Base-by-base conservation (phyloP, 768 basidiomycete genomes). In the Boletus vermiculosoides region DNA sequence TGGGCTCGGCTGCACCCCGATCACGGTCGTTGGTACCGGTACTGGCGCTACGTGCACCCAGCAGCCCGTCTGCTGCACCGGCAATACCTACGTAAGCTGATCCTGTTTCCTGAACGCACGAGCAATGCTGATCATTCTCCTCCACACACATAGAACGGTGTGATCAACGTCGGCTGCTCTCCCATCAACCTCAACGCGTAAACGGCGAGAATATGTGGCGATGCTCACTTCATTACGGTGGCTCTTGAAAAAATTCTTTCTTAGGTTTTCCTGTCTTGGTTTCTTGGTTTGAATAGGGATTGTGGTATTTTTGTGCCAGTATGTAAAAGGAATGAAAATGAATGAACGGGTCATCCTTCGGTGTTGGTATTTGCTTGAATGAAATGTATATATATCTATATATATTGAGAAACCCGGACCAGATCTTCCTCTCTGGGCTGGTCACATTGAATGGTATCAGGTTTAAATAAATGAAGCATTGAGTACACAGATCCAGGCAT, bases 21-120 rank as follows among this genome's bases (percentile, higher is more conserved):
- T 55, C 50, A 57, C 49, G 2, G 36, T 9, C 0, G 1, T 49
- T 2, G 52, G 52, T 0, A 2, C 20, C 0, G 65, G 54, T 8
- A 54, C 18, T 1, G 61, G 54, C 12, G 23, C 52, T 0, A 0
- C 15, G 0, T 67, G 66, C 41, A 44, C 30, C n/a, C 34, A 54
- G 20, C 47, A 68, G 34, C 22, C 66, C 0, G 57, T 67, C 28
- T 66, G 66, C 25, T 66, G 65, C 54, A 55, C 42, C 12, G 44
- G 40, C 12, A 55, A 66, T 3, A 23, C 3, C 20, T 64, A 45
- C 9, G 65, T 66, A 18, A 61, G 59, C 23, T 5, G 3, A 0
- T 2, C 4, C n/a, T 2, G 6, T 13, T n/a, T 10, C 12, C 45
- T 30, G 30, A 1, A 2, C 8, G 4, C 18, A 4, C 30, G 22